phyloP scores from a whole-genome alignment of 495 filamentous ascomycete genomes.

The Apodospora peruviana region DNA sequence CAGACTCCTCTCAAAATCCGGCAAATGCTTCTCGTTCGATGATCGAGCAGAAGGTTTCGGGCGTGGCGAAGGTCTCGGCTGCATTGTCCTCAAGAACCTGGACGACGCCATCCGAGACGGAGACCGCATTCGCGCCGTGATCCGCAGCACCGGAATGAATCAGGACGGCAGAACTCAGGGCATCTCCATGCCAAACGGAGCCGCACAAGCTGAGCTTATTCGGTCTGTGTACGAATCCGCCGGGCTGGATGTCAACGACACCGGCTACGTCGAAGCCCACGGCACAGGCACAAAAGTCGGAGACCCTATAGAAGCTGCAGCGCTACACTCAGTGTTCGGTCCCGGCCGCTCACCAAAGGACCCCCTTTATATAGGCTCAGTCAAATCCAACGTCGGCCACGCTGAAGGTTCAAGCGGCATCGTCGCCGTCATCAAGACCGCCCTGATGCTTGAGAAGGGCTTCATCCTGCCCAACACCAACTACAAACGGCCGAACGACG shows the following conservation, averaged over 20 bases:
- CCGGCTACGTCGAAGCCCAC: conserved; percentile 41
- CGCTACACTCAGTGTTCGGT: background rate
- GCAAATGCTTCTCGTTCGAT: conserved; percentile 51
- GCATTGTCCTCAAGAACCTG: conserved; percentile 49
- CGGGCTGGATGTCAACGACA: conserved; percentile 35
- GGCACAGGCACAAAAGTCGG: conserved; percentile 10
- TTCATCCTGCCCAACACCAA: conserved; percentile 35
- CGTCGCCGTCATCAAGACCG: conserved; percentile 46
- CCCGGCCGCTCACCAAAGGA: background rate
- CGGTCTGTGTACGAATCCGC: conserved; percentile 38
- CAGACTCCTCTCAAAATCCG: conserved; percentile 30
- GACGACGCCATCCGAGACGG: conserved; percentile 40
- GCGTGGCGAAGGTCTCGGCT: conserved; percentile 10
- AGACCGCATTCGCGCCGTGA: conserved; percentile 52
- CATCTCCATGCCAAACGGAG: conserved; percentile 44
- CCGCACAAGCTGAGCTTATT: conserved; percentile 48
- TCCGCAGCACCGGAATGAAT: conserved; percentile 50
- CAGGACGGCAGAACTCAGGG: conserved; percentile 45
- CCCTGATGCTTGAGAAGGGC: conserved; percentile 49
- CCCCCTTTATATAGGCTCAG: conserved; percentile 31
- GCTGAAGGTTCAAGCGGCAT: conserved; percentile 47
- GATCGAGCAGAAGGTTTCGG: conserved; percentile 12
- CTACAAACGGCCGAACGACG: conserved; percentile 46
- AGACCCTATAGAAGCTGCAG: conserved; percentile 4
- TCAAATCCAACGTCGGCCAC: conserved; percentile 54